Percentiles rank a stretch among this genome's conserved stretches.
Conservation (phyloP, 1,284 basidiomycete species). For the Psilocybe mexicana region DNA sequence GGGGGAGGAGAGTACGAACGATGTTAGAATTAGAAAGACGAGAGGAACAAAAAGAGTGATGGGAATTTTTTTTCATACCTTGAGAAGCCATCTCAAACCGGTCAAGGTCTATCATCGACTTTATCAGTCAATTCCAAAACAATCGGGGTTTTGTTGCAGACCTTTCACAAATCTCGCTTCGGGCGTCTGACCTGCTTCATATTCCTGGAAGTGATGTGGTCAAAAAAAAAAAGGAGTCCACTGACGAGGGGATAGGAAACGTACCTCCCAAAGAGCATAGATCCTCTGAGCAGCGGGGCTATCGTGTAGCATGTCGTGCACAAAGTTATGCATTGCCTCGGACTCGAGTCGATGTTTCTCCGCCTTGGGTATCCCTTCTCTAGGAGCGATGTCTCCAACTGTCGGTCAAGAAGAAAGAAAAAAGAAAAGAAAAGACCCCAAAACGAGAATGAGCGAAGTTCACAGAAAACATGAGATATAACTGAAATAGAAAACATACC, state of each 20-base stretch:
- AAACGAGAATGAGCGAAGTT: too few relatives aligned
- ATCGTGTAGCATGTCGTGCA: constrained; percentile 86
- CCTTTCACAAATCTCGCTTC: constrained; percentile 96
- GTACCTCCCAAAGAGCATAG: constrained; percentile 76
- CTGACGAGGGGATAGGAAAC: constrained; percentile 21
- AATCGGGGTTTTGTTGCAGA: constrained; percentile 22
- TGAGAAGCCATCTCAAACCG: constrained; percentile 90
- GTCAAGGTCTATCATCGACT: constrained; percentile 69
- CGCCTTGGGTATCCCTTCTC: constrained; percentile 80
- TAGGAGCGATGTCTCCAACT: constrained; percentile 94
- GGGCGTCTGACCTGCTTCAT: constrained; percentile 79
- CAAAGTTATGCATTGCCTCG: constrained; percentile 90
- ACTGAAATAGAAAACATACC: constrained; percentile 37
- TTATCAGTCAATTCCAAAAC: not conserved
- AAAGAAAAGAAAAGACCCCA: too few relatives aligned
- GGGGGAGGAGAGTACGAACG: too few relatives aligned
- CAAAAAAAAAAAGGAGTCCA: not conserved
- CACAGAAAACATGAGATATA: not conserved
- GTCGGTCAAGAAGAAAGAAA: not conserved
- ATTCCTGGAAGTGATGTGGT: constrained; percentile 60
- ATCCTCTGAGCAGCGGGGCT: constrained; percentile 80
- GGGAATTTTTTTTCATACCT: constrained; percentile 48
- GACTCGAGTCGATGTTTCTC: constrained; percentile 82
- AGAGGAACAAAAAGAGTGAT: not conserved
- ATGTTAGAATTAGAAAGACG: not conserved